Evolutionary conservation across 148 eudicot genomes (phyloP), one percentile per base, ranked within the genome.

Genomic region (Rhododendron griersonianum): DNA sequence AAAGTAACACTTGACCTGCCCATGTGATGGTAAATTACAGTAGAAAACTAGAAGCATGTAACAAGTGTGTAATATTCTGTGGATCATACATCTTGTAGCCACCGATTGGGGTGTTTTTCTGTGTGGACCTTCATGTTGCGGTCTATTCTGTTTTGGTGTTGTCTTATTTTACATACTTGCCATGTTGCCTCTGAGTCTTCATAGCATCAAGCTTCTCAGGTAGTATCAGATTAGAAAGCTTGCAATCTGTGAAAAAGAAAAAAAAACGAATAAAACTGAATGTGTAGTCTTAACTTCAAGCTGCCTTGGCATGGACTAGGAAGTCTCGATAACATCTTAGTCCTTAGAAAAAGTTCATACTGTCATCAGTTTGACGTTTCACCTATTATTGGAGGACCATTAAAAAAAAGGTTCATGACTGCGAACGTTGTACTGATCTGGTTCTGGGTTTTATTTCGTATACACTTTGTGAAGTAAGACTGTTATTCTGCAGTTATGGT

Each of bases 231-330:
- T 80, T 51, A 30, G 37, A 51, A 50, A 80, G 41, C 44, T 80
- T 28, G 10, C 10, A 0, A 53, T 80, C 23, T 50, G 21, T 16
- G 65, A 3, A 30, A 80, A 80, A 80, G 61, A 5, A 30, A 30
- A 11, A 80, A 50, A 0, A 44, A 80, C 3, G 3, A 14, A 50
- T 3, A 50, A 79, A 48, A 80, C 28, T 28, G 59, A n/a, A 51
- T 80, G 28, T 78, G 33, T 78, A 47, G 25, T 50, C 81, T 77
- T 47, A 77, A 78, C 81, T 78, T 78, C 48, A 45, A 45, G 81
- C 81, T 78, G 35, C 57, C 14, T 78, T n/a, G 19, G 81, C 81
- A 47, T 78, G 81, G 81, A 25, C 81, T 47, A 23, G 30, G 30
- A n/a, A 41, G 48, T 78, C 35, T 78, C 3, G 5, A 10, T 78